Percentiles rank a stretch among this genome's conserved stretches.
Conservation (phyloP, 2,329 filamentous ascomycete species). For the Tolypocladium endophyticum region DNA sequence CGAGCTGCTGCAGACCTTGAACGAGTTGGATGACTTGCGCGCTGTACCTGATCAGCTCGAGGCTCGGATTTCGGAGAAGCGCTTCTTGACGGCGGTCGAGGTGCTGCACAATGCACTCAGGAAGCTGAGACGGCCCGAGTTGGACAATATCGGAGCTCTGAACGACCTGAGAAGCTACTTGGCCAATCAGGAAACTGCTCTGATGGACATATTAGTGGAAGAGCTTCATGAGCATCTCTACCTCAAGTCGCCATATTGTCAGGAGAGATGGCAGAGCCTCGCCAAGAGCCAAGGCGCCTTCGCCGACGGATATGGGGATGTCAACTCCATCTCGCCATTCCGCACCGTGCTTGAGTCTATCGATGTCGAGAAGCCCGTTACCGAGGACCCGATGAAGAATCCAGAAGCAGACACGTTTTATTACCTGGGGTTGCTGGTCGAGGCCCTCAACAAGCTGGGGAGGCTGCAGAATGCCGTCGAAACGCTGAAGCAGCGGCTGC, state of each 20-base stretch:
- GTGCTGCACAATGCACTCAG: slow-evolving; percentile 79
- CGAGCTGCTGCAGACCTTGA: slow-evolving; percentile 72
- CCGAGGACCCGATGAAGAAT: slow-evolving; percentile 85
- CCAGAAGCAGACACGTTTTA: slow-evolving; percentile 92
- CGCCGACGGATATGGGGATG: slow-evolving; percentile 36
- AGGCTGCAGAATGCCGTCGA: slow-evolving; percentile 79
- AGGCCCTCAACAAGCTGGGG: slow-evolving; percentile 82
- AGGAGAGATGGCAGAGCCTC: slow-evolving; percentile 86
- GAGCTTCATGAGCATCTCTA: slow-evolving; percentile 96
- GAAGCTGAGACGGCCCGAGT: slow-evolving; percentile 73
- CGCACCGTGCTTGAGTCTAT: slow-evolving; percentile 49
- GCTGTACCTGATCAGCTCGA: slow-evolving; percentile 86
- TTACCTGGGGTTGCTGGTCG: slow-evolving; percentile 79
- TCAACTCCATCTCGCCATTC: slow-evolving; percentile 40
- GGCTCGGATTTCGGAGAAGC: slow-evolving; percentile 89
- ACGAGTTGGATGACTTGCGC: slow-evolving; percentile 78
- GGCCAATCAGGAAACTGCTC: slow-evolving; percentile 79
- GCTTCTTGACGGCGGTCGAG: slow-evolving; percentile 86
- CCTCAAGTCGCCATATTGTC: slow-evolving; percentile 93
- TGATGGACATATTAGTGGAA: slow-evolving; percentile 94
- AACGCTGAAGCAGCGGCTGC: slow-evolving; percentile 82
- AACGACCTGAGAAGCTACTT: slow-evolving; percentile 80
- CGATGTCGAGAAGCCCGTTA: slow-evolving; percentile 50
- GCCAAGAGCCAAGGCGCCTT: slow-evolving; percentile 52
- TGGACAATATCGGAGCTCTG: slow-evolving; percentile 84